Conservation (phyloP, 371 early-diverging fungal genomes). For the Mucor lusitanicus region DNA sequence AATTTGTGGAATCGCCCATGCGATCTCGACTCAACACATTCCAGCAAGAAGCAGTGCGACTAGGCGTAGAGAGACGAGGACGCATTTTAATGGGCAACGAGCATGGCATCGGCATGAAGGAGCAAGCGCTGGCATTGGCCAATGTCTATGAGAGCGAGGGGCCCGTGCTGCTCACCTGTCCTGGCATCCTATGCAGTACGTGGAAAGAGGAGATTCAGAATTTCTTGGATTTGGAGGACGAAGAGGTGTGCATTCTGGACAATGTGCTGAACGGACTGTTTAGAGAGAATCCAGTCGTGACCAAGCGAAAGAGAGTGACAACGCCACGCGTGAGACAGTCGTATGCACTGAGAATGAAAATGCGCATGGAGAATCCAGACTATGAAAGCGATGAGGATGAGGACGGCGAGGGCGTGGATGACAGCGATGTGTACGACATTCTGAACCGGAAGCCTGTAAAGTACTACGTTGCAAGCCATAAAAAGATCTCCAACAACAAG, state of each 20-base stretch:
- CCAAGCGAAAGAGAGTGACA: not conserved
- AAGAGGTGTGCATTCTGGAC: conserved; percentile 36
- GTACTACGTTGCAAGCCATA: conserved; percentile 50
- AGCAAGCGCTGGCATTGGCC: conserved; percentile 81
- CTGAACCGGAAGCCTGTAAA: not conserved
- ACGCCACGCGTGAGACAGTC: not conserved
- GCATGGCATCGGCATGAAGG: conserved; percentile 95
- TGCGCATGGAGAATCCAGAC: not conserved
- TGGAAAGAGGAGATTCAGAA: conserved; percentile 57
- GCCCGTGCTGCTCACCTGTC: conserved; percentile 68
- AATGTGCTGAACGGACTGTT: not conserved
- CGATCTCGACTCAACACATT: conserved; percentile 36
- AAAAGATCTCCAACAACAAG: conserved; percentile 27
- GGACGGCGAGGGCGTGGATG: no score
- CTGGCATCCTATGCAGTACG: conserved; percentile 51
- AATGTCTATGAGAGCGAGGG: conserved; percentile 52
- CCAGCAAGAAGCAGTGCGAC: conserved; percentile 56
- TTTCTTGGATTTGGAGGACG: conserved; percentile 43
- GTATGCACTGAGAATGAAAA: conserved; percentile 2
- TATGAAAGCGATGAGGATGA: not conserved
- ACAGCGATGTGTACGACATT: not conserved
- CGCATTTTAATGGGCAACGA: conserved; percentile 91
- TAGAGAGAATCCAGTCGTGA: not conserved
- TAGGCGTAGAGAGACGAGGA: conserved; percentile 47
- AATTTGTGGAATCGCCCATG: conserved; percentile 20